A percentile compares a stretch with the other conserved stretches of the same genome.
These are phyloP conservation scores for Coelastrella sp. DNA, from an alignment of 139 green algal species.

Conservation along the genomic window DNA sequence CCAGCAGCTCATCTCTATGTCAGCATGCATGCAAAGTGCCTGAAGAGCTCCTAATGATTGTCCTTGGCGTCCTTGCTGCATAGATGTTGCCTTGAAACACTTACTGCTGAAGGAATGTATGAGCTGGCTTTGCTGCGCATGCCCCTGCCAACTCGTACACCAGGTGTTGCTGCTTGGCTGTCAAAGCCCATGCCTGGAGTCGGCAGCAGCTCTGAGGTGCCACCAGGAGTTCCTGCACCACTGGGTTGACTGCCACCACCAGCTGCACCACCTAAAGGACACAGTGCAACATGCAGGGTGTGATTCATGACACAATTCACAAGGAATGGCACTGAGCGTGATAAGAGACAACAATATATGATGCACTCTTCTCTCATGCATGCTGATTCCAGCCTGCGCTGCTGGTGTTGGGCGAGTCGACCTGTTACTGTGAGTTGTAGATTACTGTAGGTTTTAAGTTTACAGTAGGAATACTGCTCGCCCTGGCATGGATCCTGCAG, in stretches of 20 bases:
- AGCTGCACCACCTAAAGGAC: not conserved
- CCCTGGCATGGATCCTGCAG: too few species aligned
- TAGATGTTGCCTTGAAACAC: too few species aligned
- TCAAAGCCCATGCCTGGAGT: conserved; percentile 10
- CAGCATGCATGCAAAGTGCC: too few species aligned
- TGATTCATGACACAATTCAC: not conserved
- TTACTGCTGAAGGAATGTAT: conserved; percentile 31
- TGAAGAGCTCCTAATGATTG: too few species aligned
- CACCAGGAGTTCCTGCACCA: conserved; percentile 21
- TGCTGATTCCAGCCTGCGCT: too few species aligned
- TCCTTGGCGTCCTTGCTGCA: not conserved
- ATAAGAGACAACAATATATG: too few species aligned
- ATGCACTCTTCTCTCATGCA: too few species aligned
- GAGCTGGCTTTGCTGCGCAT: conserved; percentile 35
- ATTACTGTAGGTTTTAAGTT: too few species aligned
- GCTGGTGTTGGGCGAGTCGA: too few species aligned
- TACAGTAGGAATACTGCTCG: too few species aligned
- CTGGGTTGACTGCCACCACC: not conserved
- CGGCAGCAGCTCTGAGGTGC: conserved; percentile 29
- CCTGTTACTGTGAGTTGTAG: too few species aligned
- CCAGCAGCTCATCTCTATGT: too few species aligned
- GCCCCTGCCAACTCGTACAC: not conserved
- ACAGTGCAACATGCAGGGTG: not conserved
- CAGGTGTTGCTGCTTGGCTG: not conserved
- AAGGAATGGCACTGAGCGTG: not conserved